Conservation (phyloP, 805 yeast genomes). For the Saturnispora sekii region DNA sequence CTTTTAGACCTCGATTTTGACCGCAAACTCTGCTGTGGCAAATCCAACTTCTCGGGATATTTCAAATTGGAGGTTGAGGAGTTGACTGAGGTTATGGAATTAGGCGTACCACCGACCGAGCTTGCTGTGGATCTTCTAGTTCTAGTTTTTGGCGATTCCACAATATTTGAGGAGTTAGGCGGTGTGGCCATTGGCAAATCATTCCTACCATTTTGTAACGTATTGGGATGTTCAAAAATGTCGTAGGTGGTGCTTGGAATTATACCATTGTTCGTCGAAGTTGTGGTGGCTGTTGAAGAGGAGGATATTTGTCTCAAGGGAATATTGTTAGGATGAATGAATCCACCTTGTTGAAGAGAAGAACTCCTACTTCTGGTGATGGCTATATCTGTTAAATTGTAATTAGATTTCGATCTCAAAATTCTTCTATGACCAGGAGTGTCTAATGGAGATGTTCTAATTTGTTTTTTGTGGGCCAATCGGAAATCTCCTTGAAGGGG, state of each 20-base stretch:
- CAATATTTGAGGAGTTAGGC: constrained; percentile 4
- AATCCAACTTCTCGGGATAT: constrained; percentile 23
- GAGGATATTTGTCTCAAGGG: constrained; percentile 1
- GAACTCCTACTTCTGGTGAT: constrained; percentile 13
- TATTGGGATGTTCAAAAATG: too few relatives aligned
- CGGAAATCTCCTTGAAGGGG: too few relatives aligned
- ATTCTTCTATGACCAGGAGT: constrained; percentile 12
- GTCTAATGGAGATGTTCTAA: constrained; percentile 6
- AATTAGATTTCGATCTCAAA: constrained; percentile 40
- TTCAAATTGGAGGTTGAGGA: constrained; percentile 12
- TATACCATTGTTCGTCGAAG: background rate
- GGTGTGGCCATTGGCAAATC: constrained; percentile 6
- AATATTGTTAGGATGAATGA: background rate
- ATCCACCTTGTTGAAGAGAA: background rate
- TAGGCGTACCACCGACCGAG: background rate
- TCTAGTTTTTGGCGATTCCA: background rate
- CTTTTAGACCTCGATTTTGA: constrained; percentile 26
- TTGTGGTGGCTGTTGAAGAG: constrained; percentile 1
- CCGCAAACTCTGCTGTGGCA: constrained; percentile 27
- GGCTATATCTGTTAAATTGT: constrained; percentile 49
- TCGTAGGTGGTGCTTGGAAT: background rate
- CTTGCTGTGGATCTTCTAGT: constrained; percentile 5
- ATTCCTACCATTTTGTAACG: background rate
- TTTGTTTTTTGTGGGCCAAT: too few relatives aligned
- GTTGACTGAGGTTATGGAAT: constrained; percentile 7